These are phyloP conservation scores for Endogone sp. DNA, from an alignment of 192 early-diverging fungal genomes.

Conservation along the genomic window DNA sequence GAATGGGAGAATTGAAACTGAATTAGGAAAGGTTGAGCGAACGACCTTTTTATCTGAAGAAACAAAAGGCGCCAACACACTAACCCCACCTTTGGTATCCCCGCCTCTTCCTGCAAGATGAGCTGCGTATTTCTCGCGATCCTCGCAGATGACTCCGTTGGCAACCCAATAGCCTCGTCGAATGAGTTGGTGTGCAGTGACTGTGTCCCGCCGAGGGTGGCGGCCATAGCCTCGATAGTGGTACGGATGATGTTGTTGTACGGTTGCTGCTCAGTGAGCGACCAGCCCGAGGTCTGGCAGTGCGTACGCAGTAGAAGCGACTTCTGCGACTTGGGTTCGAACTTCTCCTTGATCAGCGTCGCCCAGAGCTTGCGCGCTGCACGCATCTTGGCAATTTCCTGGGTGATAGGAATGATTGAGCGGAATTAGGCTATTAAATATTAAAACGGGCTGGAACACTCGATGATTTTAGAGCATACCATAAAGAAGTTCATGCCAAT, in stretches of 20 bases:
- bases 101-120: constrained; percentile 84
- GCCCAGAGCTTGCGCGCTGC: constrained; percentile 87
- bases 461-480: constrained; percentile 38
- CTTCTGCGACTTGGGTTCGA: constrained; percentile 75
- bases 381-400: constrained; percentile 87
- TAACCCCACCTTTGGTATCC: constrained; percentile 58
- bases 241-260: constrained; percentile 90
- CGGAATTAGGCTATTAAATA: background rate
- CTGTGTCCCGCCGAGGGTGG: constrained; percentile 88
- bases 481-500: constrained; percentile 96
- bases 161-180: constrained; percentile 87
- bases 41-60: too few species aligned
- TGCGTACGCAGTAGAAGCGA: constrained; percentile 82
- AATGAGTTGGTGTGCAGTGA: constrained; percentile 91
- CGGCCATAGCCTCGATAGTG: constrained; percentile 88
- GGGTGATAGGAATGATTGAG: background rate
- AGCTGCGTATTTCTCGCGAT: constrained; percentile 91
- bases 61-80: background rate
- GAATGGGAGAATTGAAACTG: background rate
- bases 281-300: constrained; percentile 92
- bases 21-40: too few species aligned
- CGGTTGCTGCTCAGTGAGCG: constrained; percentile 87
- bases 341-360: constrained; percentile 73
- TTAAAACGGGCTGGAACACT: background rate
- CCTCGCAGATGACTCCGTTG: constrained; percentile 78